phyloP scores from a whole-genome alignment of 768 basidiomycete genomes.

The Termitomyces bulborhizus region DNA sequence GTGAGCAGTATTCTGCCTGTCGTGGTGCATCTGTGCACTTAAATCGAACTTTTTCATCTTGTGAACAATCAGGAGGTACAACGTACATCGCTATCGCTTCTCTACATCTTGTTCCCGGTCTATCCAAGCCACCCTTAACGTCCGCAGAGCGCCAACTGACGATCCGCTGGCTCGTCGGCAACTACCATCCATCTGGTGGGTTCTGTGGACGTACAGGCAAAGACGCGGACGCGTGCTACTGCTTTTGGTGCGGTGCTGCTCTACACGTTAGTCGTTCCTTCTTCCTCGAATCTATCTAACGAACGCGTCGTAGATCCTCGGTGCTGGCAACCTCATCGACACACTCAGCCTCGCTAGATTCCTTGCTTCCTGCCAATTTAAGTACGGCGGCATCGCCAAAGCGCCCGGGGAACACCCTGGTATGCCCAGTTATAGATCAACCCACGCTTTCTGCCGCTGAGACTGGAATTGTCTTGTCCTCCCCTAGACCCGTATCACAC shows the following conservation, averaged over 20 bases:
- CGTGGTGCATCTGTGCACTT: not conserved
- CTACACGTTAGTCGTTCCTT: constrained; percentile 50
- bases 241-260: constrained; percentile 90
- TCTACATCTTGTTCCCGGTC: constrained; percentile 44
- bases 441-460: not conserved
- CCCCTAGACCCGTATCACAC: constrained; percentile 90
- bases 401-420: constrained; percentile 76
- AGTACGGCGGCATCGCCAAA: constrained; percentile 86
- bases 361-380: constrained; percentile 75
- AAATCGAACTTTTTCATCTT: not conserved
- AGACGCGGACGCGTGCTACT: constrained; percentile 88
- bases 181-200: constrained; percentile 67
- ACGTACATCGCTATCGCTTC: constrained; percentile 90
- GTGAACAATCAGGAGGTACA: constrained; percentile 66
- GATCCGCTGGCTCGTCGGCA: constrained; percentile 71
- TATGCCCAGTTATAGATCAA: constrained; percentile 20
- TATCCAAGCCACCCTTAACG: constrained; percentile 21
- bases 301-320: constrained; percentile 54
- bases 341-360: constrained; percentile 51
- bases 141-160: constrained; percentile 44
- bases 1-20: constrained; percentile 28
- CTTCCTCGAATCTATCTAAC: not conserved
- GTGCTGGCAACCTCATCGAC: constrained; percentile 51
- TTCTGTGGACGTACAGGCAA: constrained; percentile 89
- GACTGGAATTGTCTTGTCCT: not conserved